Conservation (phyloP, 352 stramenopile genomes). For the Saprolegnia parasitica region DNA sequence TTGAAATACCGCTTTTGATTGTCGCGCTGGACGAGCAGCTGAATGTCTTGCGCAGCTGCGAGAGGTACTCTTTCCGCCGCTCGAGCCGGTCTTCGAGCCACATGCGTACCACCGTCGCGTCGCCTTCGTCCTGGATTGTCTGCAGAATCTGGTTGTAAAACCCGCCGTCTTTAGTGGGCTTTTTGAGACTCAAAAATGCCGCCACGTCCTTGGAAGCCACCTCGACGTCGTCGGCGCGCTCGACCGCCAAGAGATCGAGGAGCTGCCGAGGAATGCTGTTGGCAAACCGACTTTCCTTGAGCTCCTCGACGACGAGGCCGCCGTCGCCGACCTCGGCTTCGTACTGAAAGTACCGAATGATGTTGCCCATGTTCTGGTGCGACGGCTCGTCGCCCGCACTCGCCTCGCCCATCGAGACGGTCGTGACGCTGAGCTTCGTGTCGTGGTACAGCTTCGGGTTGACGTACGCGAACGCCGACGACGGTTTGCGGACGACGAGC, state of each 20-base stretch:
- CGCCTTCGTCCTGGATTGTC: conserved; percentile 82
- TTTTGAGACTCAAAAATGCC: conserved; percentile 80
- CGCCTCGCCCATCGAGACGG: conserved; percentile 83
- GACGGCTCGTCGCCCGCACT: conserved; percentile 62
- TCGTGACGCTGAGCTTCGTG: conserved; percentile 78
- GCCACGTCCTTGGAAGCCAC: conserved; percentile 73
- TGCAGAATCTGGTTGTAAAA: conserved; percentile 85
- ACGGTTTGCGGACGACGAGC: background rate
- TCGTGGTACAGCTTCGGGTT: conserved; percentile 30
- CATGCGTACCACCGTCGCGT: conserved; percentile 61
- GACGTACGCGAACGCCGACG: background rate
- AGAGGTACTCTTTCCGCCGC: conserved; percentile 78
- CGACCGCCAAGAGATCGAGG: conserved; percentile 70
- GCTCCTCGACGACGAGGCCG: conserved; percentile 76
- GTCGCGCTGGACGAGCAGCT: conserved; percentile 80
- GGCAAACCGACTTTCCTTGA: conserved; percentile 70
- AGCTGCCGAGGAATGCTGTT: conserved; percentile 80
- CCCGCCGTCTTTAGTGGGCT: conserved; percentile 71
- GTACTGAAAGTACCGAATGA: conserved; percentile 86
- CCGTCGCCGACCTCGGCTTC: conserved; percentile 74
- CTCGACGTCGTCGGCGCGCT: conserved; percentile 75
- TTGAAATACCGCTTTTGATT: conserved; percentile 89
- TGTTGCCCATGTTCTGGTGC: conserved; percentile 86
- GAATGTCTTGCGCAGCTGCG: conserved; percentile 72
- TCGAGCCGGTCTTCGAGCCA: conserved; percentile 78